These are phyloP conservation scores for Pyricularia grisea DNA, from an alignment of 2,329 filamentous ascomycete genomes.

Conservation along the genomic window DNA sequence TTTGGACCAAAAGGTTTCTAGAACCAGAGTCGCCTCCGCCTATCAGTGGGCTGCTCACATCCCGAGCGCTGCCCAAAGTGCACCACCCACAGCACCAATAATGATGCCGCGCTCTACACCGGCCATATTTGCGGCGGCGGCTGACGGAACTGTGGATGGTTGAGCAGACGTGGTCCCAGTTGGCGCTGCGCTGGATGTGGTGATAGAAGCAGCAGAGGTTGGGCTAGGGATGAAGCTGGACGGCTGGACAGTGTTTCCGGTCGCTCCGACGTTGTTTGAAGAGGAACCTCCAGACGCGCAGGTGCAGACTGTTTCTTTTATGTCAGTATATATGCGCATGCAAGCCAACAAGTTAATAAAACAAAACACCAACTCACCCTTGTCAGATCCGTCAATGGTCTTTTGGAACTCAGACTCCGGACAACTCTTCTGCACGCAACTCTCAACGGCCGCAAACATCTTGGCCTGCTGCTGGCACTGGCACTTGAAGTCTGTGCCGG, in stretches of 20 bases:
- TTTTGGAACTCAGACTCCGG: constrained; percentile 15
- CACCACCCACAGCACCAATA: not conserved
- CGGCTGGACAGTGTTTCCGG: not conserved
- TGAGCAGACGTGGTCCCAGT: not conserved
- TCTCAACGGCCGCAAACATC: constrained; percentile 20
- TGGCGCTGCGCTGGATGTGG: not conserved
- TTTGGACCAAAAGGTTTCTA: not conserved
- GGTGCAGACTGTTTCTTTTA: not conserved
- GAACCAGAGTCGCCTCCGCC: not conserved
- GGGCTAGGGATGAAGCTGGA: not conserved
- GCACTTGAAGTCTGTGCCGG: constrained; percentile 20
- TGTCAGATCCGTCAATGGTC: constrained; percentile 21
- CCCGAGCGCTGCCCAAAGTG: not conserved
- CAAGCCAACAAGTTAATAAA: not conserved
- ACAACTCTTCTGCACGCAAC: constrained; percentile 19
- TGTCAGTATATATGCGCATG: not conserved
- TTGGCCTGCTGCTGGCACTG: constrained; percentile 20
- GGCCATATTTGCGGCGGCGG: constrained; percentile 8
- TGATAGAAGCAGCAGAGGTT: not conserved
- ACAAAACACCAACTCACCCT: not conserved
- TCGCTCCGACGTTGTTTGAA: not conserved
- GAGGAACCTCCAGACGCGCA: not conserved
- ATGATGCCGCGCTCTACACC: constrained; percentile 6
- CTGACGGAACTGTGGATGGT: not conserved
- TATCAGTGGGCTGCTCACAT: not conserved